These are phyloP conservation scores for Trichophyton benhamiae DNA, from an alignment of 2,329 filamentous ascomycete genomes.

Conservation along the genomic window DNA sequence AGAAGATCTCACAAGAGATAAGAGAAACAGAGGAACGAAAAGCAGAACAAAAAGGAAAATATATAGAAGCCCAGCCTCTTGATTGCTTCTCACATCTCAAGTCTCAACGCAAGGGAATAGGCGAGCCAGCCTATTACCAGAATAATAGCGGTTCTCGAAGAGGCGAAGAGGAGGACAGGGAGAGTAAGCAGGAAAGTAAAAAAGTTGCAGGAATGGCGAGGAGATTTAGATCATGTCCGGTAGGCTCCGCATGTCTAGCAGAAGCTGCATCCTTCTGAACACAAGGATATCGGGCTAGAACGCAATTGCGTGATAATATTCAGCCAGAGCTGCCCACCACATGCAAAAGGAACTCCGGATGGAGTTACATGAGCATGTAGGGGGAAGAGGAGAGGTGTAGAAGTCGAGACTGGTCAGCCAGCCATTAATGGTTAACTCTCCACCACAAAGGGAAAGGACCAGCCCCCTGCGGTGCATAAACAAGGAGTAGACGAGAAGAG, in stretches of 20 bases:
- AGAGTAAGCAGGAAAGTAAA: background rate
- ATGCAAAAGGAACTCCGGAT: background rate
- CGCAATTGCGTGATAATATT: background rate
- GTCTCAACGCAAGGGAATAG: background rate
- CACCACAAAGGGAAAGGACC: background rate
- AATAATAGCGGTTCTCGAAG: background rate
- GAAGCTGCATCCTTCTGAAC: background rate
- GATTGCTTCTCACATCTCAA: background rate
- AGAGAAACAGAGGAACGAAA: background rate
- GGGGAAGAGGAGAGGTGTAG: background rate
- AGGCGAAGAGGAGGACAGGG: background rate
- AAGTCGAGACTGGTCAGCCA: background rate
- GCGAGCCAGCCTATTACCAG: background rate
- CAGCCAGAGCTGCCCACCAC: background rate
- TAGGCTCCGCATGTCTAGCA: background rate
- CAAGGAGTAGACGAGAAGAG: background rate
- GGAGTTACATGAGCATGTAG: background rate
- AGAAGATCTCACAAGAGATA: no score
- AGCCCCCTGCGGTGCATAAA: background rate
- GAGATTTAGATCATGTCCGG: background rate
- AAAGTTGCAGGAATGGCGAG: background rate
- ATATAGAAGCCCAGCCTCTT: background rate
- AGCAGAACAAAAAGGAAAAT: background rate
- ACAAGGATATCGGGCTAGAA: background rate
- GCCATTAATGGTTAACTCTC: background rate